Conservation (phyloP, 306 rosid genomes). For the Castanea mollissima region DNA sequence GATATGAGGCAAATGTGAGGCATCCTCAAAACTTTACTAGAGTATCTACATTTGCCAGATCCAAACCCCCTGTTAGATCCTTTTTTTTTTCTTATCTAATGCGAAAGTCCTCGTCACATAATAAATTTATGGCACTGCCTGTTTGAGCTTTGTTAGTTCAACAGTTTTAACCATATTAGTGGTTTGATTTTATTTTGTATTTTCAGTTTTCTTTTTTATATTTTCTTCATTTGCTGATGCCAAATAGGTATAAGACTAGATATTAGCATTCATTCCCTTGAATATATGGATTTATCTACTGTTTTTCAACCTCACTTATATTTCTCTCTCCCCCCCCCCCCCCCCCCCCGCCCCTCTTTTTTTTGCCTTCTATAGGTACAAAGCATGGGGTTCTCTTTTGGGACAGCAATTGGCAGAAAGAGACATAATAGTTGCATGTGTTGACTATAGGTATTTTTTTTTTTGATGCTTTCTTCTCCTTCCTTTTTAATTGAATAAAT, state of each 20-base stretch:
- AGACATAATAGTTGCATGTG: conserved; percentile 81
- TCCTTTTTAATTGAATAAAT: not conserved
- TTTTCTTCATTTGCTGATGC: not conserved
- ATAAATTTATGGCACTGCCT: not conserved
- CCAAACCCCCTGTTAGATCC: not conserved
- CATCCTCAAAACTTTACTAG: not conserved
- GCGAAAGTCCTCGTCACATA: not conserved
- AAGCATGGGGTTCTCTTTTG: conserved; percentile 97
- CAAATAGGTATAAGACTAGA: not conserved
- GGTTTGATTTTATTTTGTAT: too few species aligned
- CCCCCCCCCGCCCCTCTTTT: not conserved
- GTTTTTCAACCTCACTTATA: conserved; percentile 25
- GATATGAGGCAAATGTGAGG: not conserved
- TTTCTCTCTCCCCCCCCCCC: not conserved
- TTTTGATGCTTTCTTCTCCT: not conserved
- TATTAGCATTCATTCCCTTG: not conserved
- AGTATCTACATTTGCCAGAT: not conserved
- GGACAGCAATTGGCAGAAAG: conserved; percentile 89
- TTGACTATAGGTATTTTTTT: conserved; percentile 80
- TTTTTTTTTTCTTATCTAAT: not conserved
- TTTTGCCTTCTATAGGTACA: conserved; percentile 60
- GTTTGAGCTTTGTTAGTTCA: not conserved
- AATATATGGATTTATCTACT: conserved; percentile 3
- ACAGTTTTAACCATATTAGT: not conserved
- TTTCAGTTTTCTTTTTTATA: too few species aligned